These are phyloP conservation scores for Cenchrus purpureus DNA, from an alignment of 176 grass and related monocot genomes.

Conservation along the genomic window DNA sequence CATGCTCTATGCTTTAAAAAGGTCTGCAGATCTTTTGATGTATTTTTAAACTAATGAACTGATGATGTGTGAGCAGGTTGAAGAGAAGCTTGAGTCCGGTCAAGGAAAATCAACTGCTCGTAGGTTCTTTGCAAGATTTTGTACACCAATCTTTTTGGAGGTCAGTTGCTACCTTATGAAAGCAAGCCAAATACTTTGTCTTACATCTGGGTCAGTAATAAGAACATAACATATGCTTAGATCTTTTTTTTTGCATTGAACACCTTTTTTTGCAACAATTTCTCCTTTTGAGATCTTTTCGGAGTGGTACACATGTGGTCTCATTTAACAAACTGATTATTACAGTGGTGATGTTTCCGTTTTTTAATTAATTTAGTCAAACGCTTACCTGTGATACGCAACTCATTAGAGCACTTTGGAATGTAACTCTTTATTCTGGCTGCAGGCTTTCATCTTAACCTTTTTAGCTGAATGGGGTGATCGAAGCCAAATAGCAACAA, in stretches of 20 bases:
- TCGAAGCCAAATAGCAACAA: constrained; percentile 94
- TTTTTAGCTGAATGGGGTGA: constrained; percentile 91
- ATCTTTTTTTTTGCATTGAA: background rate
- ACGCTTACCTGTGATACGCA: background rate
- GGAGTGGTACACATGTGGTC: background rate
- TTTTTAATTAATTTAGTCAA: background rate
- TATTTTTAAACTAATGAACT: background rate
- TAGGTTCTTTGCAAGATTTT: constrained; percentile 81
- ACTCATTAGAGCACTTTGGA: background rate
- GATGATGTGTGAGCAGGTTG: constrained; percentile 57
- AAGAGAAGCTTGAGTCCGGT: constrained; percentile 83
- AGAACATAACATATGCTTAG: too few species aligned
- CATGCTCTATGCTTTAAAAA: constrained; percentile 8
- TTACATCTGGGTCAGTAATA: background rate
- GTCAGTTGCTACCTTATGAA: constrained; percentile 30
- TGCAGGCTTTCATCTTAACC: constrained; percentile 90
- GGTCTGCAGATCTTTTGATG: constrained; percentile 13
- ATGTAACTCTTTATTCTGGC: constrained; percentile 22
- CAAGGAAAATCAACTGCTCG: constrained; percentile 78
- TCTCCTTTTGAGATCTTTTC: background rate
- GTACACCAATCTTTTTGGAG: constrained; percentile 92
- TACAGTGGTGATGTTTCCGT: background rate
- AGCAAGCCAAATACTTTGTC: background rate
- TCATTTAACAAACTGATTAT: background rate
- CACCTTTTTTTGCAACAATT: background rate